Evolutionary conservation across 176 grass and related monocot genomes (phyloP), one percentile per base, ranked within the genome.

Genomic region (Elaeis guineensis): DNA sequence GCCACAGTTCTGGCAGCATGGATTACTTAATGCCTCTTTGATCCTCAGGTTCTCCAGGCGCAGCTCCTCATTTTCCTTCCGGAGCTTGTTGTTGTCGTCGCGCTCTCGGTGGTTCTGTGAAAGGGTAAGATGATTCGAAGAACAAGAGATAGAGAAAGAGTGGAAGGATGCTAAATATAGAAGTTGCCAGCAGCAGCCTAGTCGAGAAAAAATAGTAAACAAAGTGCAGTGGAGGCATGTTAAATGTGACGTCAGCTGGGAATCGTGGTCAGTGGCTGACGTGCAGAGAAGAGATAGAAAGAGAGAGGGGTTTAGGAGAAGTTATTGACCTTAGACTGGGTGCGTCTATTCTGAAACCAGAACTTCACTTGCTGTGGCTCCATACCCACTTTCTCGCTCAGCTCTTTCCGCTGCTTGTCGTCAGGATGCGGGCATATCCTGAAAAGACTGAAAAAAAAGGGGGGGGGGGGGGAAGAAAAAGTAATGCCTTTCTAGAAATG

Each of bases 51-150:
- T 86, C 50, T 86, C 79, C 3, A 58, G 55, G 56, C 16, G 59
- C 18, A 90, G 83, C 28, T 60, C 69, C 3, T 86, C 72, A 25
- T 86, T 90, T 59, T 77, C 76, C 16, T 79, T 62, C 35, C 69
- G 79, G 57, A 90, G 56, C 68, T 57, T 72, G 12, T 71, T 78
- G 49, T 70, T 90, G 25, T 90, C 79, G 64, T 90, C 76, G 17
- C 58, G 82, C 58, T 64, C 76, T 55, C 17, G 69, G 0, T 77
- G 17, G 39, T 69, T 60, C 87, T 90, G 51, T 14, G 11, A 18
- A 18, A 55, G 3, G 3, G 23, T 16, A 17, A 17, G 58, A 18
- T 1, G 50, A 17, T 60, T 25, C 5, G 59, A 14, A 9, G 15
- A 60, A 2, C 0, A 48, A 24, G 24, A 51, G n/a, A 23, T 23